Conservation (phyloP, 2,329 filamentous ascomycete genomes). For the Trematosphaeria pertusa region DNA sequence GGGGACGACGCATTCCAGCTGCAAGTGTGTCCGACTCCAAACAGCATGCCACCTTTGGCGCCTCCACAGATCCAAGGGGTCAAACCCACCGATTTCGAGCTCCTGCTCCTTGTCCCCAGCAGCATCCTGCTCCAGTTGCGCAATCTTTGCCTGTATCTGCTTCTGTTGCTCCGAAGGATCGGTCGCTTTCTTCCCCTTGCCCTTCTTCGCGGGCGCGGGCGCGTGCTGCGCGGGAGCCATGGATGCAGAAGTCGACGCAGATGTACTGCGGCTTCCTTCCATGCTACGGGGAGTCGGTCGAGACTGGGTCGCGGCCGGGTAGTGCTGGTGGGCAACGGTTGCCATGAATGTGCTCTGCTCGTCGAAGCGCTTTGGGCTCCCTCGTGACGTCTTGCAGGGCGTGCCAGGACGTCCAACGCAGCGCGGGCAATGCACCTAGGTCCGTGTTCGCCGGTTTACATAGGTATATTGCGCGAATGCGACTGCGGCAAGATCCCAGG, state of each 20-base stretch:
- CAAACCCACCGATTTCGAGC: slow-evolving; percentile 83
- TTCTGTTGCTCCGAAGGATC: slow-evolving; percentile 92
- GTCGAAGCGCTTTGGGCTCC: too few species aligned
- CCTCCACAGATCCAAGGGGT: too few species aligned
- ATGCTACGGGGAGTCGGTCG: slow-evolving; percentile 49
- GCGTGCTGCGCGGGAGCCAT: slow-evolving; percentile 55
- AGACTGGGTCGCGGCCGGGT: slow-evolving; percentile 38
- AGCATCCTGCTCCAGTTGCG: slow-evolving; percentile 91
- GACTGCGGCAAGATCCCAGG: too few species aligned
- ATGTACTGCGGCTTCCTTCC: slow-evolving; percentile 49
- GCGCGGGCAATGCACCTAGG: too few species aligned
- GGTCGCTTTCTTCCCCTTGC: slow-evolving; percentile 81
- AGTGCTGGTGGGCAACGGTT: slow-evolving; percentile 45
- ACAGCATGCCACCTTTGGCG: too few species aligned
- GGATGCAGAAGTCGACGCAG: slow-evolving; percentile 49
- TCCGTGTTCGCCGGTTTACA: too few species aligned
- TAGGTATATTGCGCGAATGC: too few species aligned
- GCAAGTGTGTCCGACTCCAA: too few species aligned
- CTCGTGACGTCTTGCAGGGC: slow-evolving; percentile 21
- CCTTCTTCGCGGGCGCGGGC: slow-evolving; percentile 71
- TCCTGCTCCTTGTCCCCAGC: slow-evolving; percentile 95
- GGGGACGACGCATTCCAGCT: background rate
- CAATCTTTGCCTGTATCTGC: slow-evolving; percentile 89
- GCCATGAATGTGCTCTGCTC: slow-evolving; percentile 45
- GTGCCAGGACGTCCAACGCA: background rate